These are phyloP conservation scores for Ophiocordyceps australis DNA, from an alignment of 2,329 filamentous ascomycete genomes.

Conservation along the genomic window DNA sequence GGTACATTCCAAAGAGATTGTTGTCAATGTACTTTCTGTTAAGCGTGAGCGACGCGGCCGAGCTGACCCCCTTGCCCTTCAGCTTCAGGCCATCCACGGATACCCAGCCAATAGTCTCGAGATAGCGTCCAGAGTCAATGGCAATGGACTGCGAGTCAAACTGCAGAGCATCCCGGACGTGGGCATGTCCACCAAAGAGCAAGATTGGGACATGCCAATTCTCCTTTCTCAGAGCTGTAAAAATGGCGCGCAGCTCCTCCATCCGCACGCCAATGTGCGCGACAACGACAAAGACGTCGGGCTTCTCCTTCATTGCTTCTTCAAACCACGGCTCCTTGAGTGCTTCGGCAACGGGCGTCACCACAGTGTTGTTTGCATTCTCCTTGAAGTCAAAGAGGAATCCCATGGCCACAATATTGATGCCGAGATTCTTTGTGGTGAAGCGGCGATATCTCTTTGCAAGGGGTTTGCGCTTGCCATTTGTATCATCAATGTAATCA, in stretches of 20 bases:
- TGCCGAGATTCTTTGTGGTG: slow-evolving; percentile 73
- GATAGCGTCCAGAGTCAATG: slow-evolving; percentile 75
- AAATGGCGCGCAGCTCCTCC: slow-evolving; percentile 60
- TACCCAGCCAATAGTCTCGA: slow-evolving; percentile 91
- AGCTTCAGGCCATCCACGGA: slow-evolving; percentile 51
- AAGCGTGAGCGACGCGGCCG: slow-evolving; percentile 35
- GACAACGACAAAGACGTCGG: slow-evolving; percentile 73
- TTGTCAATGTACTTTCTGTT: slow-evolving; percentile 81
- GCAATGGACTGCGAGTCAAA: slow-evolving; percentile 68
- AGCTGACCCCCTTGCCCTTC: slow-evolving; percentile 8
- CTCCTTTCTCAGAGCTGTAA: slow-evolving; percentile 55
- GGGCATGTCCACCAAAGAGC: slow-evolving; percentile 81
- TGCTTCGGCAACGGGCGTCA: slow-evolving; percentile 62
- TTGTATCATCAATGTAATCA: slow-evolving; percentile 62
- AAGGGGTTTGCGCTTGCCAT: slow-evolving; percentile 54
- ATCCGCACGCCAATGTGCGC: slow-evolving; percentile 77
- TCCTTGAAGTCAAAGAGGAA: slow-evolving; percentile 89
- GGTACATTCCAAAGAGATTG: slow-evolving; percentile 68
- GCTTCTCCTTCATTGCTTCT: slow-evolving; percentile 62
- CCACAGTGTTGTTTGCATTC: slow-evolving; percentile 80
- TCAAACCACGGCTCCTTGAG: slow-evolving; percentile 82
- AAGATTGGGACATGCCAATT: slow-evolving; percentile 74
- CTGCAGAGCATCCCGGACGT: slow-evolving; percentile 67
- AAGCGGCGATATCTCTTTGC: slow-evolving; percentile 77
- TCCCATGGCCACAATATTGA: slow-evolving; percentile 74